Percentiles rank a stretch among this genome's conserved stretches.
Evolutionary conservation across 345 rosid genomes (phyloP).

Genomic region (Ceriops tagal): DNA sequence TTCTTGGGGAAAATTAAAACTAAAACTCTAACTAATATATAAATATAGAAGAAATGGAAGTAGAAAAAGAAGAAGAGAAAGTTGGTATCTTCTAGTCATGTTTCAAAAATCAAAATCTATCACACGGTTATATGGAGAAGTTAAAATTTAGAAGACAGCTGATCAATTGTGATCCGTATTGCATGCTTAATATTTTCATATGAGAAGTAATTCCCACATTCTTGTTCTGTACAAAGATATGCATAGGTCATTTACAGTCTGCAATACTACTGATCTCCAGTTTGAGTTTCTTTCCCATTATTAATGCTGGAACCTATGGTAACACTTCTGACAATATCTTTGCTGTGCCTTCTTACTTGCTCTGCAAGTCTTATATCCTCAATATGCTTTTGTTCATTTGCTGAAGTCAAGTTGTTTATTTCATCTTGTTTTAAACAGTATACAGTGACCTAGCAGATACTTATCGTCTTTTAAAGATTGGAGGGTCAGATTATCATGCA

Average conservation of each 20-base stretch:
- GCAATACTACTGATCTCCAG: background rate
- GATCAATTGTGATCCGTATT: background rate
- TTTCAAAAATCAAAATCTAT: too few species aligned
- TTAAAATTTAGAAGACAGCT: background rate
- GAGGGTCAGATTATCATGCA: constrained; percentile 95
- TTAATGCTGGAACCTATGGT: background rate
- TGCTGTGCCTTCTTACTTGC: background rate
- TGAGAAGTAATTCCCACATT: background rate
- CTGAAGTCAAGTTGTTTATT: background rate
- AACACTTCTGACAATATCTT: background rate
- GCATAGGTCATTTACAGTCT: background rate
- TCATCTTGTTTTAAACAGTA: constrained; percentile 33
- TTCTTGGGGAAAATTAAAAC: background rate
- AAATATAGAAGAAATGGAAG: too few species aligned
- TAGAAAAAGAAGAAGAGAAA: too few species aligned
- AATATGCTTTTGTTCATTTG: background rate
- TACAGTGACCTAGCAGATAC: constrained; percentile 78
- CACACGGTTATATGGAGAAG: background rate
- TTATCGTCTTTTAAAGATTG: constrained; percentile 72
- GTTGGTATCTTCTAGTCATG: too few species aligned
- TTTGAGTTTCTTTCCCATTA: background rate
- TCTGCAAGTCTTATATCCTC: background rate
- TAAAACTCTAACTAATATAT: too few species aligned
- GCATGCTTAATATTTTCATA: too few species aligned
- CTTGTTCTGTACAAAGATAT: background rate